Evolutionary conservation across 2,329 filamentous ascomycete species (phyloP).

Genomic region (Beauveria australis): DNA sequence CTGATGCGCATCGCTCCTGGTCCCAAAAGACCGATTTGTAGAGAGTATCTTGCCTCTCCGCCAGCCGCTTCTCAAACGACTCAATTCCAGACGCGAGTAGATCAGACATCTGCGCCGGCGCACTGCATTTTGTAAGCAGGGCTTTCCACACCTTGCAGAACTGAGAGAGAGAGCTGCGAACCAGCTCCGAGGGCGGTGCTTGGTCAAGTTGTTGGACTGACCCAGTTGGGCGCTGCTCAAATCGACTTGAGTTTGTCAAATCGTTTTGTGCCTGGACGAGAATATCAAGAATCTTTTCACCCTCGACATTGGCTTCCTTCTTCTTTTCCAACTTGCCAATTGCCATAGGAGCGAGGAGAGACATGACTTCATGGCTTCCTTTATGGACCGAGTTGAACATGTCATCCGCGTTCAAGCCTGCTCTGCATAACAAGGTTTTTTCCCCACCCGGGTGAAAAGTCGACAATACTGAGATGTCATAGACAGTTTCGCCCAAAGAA

Average conservation of each 20-base stretch:
- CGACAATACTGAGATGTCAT: not conserved
- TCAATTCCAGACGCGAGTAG: not conserved
- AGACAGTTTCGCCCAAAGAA: not conserved
- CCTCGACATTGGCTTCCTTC: not conserved
- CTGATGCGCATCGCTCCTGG: not conserved
- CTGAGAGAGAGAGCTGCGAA: not conserved
- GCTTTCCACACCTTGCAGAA: not conserved
- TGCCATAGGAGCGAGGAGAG: not conserved
- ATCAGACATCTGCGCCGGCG: not conserved
- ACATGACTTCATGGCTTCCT: not conserved
- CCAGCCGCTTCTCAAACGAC: not conserved
- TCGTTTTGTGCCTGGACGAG: not conserved
- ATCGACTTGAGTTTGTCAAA: conserved; percentile 1
- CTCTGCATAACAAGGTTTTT: not conserved
- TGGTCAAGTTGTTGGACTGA: not conserved
- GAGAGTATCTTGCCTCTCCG: not conserved
- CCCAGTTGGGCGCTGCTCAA: not conserved
- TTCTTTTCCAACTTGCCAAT: not conserved
- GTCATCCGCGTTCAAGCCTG: not conserved
- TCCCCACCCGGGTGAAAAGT: not conserved
- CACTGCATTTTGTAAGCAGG: not conserved
- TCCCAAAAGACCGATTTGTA: not conserved
- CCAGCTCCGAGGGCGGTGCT: not conserved
- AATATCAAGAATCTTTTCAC: not conserved
- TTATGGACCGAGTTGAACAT: not conserved